Base-by-base conservation (phyloP, 129 eudicot species). In the Heracleum sosnowskyi region DNA sequence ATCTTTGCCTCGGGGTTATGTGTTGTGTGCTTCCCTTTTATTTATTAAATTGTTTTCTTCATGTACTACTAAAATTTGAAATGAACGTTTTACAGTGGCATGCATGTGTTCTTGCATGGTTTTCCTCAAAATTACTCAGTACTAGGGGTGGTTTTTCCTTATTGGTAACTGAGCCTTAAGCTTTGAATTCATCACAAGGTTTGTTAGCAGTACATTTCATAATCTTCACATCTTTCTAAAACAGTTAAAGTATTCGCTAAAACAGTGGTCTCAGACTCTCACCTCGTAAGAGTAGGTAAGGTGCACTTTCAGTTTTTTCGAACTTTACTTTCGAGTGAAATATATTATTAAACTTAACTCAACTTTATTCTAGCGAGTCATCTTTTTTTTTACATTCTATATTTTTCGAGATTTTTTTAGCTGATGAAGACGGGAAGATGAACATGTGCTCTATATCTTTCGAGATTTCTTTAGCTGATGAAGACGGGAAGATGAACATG, bases 1-100 rank as follows among this genome's bases (percentile, higher is more conserved):
- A 84, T 68, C 71, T 86, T 77, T 76, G 81, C 92, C 88, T 92
- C 90, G 97, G 97, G 97, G 89, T 90, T 92, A 89, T 86, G 90
- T 82, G 83, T 78, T 62, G 22, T 81, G 84, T 83, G 91, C 64
- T 53, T 8, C 31, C 64, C 64, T 51, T 75, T 49, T 72, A 79
- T 66, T 44, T 31, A 18, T 17, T 36, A 18, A 20, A 69, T 47
- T 70, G 71, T 74, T 77, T 51, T 62, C 47, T 34, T 53, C 63
- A 49, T 66, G 18, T 60, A 40, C 46, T 64, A 78, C 41, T 26
- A 16, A 42, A n/a, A 34, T 79, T 42, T 53, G 44, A 75, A 70
- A 69, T 79, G 73, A 72, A 69, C 73, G 75, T 70, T 33, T 66
- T 66, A 33, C 44, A 18, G n/a, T 36, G 5, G 71, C 40, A 26